Conservation (phyloP, 1,284 basidiomycete species). For the Paramarasmius palmivorus region DNA sequence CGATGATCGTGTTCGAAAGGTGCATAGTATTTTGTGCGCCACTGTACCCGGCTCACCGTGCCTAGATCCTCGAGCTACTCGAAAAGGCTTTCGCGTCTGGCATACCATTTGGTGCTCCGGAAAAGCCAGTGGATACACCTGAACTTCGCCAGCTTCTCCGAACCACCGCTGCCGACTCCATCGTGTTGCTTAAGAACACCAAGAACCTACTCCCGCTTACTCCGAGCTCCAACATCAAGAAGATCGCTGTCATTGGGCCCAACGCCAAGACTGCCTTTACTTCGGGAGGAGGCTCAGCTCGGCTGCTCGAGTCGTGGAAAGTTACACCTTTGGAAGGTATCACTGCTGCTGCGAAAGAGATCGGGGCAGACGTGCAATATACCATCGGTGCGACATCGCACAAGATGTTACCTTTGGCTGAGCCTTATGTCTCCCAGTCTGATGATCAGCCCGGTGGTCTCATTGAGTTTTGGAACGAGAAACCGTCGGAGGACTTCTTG, state of each 20-base stretch:
- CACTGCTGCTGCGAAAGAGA: conserved; percentile 34
- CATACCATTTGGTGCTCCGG: conserved; percentile 42
- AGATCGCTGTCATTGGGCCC: conserved; percentile 57
- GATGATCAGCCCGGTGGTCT: conserved; percentile 33
- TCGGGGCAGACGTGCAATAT: conserved; percentile 37
- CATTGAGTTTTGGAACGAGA: conserved; percentile 47
- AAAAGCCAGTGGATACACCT: conserved; percentile 42
- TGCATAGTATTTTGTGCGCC: conserved; percentile 22
- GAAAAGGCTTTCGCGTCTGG: conserved; percentile 40
- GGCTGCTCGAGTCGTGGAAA: conserved; percentile 44
- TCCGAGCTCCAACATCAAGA: conserved; percentile 26
- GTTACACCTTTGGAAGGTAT: conserved; percentile 55
- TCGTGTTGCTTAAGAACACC: conserved; percentile 53
- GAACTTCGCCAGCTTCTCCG: conserved; percentile 42
- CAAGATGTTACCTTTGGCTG: conserved; percentile 37
- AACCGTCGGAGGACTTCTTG: conserved; percentile 33
- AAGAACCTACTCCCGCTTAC: conserved; percentile 41
- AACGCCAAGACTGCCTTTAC: conserved; percentile 54
- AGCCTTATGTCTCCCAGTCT: conserved; percentile 30
- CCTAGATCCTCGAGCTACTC: conserved; percentile 38
- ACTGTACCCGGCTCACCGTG: conserved; percentile 23
- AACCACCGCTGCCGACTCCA: conserved; percentile 41
- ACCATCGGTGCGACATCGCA: conserved; percentile 37
- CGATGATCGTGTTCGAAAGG: conserved; percentile 38
- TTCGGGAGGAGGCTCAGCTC: conserved; percentile 56